These are phyloP conservation scores for Pestalotiopsis sp. DNA, from an alignment of 2,329 filamentous ascomycete species.

Conservation along the genomic window DNA sequence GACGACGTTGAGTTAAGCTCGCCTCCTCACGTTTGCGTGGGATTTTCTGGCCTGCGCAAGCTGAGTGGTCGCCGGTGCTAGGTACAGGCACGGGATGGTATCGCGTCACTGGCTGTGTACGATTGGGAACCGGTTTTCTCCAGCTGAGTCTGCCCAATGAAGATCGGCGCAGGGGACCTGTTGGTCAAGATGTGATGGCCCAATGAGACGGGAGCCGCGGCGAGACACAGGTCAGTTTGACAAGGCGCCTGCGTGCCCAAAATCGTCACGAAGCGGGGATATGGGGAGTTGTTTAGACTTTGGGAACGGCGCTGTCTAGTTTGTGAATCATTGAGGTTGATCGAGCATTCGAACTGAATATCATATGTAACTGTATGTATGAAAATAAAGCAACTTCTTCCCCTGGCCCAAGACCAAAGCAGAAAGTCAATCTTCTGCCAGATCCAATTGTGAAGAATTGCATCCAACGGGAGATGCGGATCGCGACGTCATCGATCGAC, in stretches of 20 bases:
- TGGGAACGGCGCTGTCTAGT: neutral
- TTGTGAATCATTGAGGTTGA: no score
- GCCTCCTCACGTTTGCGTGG: neutral
- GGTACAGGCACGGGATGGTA: neutral
- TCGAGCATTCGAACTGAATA: no score
- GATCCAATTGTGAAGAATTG: slow-evolving; percentile 2
- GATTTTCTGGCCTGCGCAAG: neutral
- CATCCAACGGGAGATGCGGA: neutral
- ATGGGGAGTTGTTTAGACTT: neutral
- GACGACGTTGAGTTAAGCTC: neutral
- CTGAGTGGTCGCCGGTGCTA: neutral
- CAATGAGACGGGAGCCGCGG: neutral
- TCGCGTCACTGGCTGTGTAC: slow-evolving; percentile 3
- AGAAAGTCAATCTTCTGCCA: neutral
- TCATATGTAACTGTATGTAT: neutral
- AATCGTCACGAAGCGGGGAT: neutral
- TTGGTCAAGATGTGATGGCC: neutral
- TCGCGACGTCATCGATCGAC: slow-evolving; percentile 2
- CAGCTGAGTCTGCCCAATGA: slow-evolving; percentile 1
- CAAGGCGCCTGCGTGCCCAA: neutral
- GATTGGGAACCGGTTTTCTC: slow-evolving; percentile 6
- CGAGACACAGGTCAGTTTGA: neutral
- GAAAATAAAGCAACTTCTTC: neutral
- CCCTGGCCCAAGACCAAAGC: neutral
- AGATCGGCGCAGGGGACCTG: neutral